Percentiles rank a stretch among this genome's conserved stretches.
Evolutionary conservation across 2,329 filamentous ascomycete genomes (phyloP).

Genomic region (Fusarium odoratissimum): DNA sequence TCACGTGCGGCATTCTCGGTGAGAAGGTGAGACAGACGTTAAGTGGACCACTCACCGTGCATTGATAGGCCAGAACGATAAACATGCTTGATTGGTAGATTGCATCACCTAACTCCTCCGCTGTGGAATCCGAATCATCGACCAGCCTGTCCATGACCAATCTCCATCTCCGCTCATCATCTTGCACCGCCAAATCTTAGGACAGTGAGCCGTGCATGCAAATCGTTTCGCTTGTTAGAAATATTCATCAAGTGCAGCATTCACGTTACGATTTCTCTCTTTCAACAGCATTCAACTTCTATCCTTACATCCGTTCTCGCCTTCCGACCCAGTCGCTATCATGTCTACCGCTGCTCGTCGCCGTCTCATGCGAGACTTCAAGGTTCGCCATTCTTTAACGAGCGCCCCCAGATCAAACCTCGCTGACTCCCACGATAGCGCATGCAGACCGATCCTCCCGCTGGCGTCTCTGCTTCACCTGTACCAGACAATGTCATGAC

Average conservation of each 20-base stretch:
- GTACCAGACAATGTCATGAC: conserved; percentile 98
- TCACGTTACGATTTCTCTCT: not conserved
- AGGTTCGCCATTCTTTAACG: conserved; percentile 68
- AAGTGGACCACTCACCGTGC: not conserved
- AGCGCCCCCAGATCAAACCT: not conserved
- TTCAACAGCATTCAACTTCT: not conserved
- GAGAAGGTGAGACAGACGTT: not conserved
- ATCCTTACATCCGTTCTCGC: conserved; percentile 1
- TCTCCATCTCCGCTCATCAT: conserved; percentile 39
- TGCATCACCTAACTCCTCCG: conserved; percentile 25
- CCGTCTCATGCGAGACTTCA: conserved; percentile 99
- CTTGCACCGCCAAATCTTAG: conserved; percentile 23
- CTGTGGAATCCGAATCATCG: conserved; percentile 27
- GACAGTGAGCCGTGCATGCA: conserved; percentile 23
- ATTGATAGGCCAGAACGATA: conserved; percentile 24
- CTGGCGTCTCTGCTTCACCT: conserved; percentile 94
- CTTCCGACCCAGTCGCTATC: conserved; percentile 33
- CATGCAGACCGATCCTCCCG: conserved; percentile 99
- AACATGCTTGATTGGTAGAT: conserved; percentile 40
- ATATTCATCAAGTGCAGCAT: not conserved
- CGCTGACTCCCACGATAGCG: conserved; percentile 66
- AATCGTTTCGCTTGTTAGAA: not conserved
- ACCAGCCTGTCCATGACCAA: conserved; percentile 44
- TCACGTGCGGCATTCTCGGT: conserved; percentile 1
- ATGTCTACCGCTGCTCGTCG: conserved; percentile 94